Evolutionary conservation across 164 flowering plant species (phyloP).

Genomic region (Macadamia tetraphylla): DNA sequence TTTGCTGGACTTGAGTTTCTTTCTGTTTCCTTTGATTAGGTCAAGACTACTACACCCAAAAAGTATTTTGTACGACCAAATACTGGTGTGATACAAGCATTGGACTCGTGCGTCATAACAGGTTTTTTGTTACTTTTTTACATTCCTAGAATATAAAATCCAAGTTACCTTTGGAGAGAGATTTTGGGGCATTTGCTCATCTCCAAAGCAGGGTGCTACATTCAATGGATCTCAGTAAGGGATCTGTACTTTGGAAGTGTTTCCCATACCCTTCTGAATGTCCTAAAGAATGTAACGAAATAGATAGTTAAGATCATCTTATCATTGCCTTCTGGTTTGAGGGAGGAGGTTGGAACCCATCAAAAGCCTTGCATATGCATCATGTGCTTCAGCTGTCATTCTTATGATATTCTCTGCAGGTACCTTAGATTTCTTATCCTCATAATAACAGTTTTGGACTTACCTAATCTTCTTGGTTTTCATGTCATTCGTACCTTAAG

Average conservation of each 20-base stretch:
- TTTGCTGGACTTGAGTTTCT: neutral
- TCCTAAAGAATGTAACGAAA: too few species aligned
- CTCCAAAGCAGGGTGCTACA: too few species aligned
- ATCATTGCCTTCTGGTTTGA: neutral
- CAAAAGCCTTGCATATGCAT: neutral
- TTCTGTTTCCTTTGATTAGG: constrained; percentile 33
- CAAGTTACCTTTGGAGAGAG: too few species aligned
- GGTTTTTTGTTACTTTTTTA: constrained; percentile 37
- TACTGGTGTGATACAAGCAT: constrained; percentile 77
- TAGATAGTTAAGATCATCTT: neutral
- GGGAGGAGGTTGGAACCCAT: neutral
- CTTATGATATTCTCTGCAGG: neutral
- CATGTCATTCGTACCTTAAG: constrained; percentile 23
- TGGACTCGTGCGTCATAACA: constrained; percentile 78
- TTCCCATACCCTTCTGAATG: too few species aligned
- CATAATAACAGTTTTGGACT: constrained; percentile 8
- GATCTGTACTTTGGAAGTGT: too few species aligned
- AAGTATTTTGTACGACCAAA: constrained; percentile 93
- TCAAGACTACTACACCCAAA: constrained; percentile 91
- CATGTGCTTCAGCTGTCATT: neutral
- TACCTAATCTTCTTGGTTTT: constrained; percentile 7
- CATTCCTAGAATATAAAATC: neutral
- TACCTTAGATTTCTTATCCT: neutral
- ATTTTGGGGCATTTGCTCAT: too few species aligned
- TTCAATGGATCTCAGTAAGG: too few species aligned